Conservation (phyloP, 495 filamentous ascomycete species). For the Neurospora tetraspora region DNA sequence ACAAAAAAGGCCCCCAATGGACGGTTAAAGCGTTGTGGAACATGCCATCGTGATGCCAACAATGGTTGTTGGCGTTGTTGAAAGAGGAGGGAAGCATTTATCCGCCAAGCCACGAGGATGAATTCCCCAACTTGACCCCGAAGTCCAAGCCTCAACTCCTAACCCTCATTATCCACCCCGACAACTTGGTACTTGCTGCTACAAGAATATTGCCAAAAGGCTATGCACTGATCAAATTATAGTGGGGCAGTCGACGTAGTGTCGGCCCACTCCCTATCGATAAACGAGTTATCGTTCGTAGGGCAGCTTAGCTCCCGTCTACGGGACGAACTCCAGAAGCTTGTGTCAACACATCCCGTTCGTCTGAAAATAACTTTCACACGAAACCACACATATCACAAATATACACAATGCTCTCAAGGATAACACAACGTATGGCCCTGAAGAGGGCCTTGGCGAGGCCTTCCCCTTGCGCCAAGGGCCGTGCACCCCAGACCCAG, state of each 20-base stretch:
- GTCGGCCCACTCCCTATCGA: background rate
- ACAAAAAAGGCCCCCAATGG: background rate
- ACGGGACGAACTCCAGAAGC: background rate
- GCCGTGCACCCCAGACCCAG: conserved; percentile 1
- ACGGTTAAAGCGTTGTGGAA: background rate
- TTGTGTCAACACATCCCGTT: background rate
- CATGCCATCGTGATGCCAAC: background rate
- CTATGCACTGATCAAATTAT: background rate
- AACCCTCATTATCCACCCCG: background rate
- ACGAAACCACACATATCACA: conserved; percentile 3
- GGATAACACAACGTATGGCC: conserved; percentile 25
- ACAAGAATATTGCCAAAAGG: background rate
- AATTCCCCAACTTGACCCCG: too few relatives aligned
- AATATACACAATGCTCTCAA: conserved; percentile 25
- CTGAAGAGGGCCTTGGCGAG: conserved; percentile 9
- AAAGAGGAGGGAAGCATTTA: background rate
- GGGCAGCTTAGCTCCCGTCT: background rate
- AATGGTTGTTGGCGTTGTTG: background rate
- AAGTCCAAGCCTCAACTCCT: background rate
- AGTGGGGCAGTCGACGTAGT: background rate
- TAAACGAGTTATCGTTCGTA: background rate
- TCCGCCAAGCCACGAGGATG: background rate
- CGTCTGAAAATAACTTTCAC: background rate
- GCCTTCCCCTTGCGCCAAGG: background rate
- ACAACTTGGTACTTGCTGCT: background rate